Evolutionary conservation across 2,329 filamentous ascomycete species (phyloP), one percentile per base, ranked within the genome.

Genomic region (Lasiodiplodia hormozganensis): DNA sequence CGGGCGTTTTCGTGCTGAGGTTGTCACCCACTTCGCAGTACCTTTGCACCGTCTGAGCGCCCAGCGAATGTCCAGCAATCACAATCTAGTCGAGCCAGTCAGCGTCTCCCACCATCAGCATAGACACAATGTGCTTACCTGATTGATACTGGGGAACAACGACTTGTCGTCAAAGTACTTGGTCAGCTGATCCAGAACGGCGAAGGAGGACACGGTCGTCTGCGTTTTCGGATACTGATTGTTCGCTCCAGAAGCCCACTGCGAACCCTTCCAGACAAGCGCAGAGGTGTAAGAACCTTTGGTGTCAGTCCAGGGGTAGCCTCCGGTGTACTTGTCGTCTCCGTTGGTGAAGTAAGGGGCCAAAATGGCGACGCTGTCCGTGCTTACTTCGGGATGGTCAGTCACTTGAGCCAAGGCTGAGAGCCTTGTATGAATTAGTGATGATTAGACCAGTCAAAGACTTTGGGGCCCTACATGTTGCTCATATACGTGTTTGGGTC

Each of bases 281-380:
- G 49, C 54, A 40, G 47, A 60, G 14, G 64, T 38, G n/a, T 28
- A 21, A 10, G 57, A 60, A 8, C 64, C 62, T 6, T 40, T 25
- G 23, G n/a, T 10, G 23, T 25, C 40, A 12, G 18, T 16, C 57
- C 53, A 65, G 16, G 57, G 65, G 21, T 65, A 65, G 16, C 57
- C 57, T 10, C 43, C 68, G 8, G 56, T 47, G 5, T 21, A 16
- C n/a, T 69, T 69, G 65, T 69, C 68, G 25, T 69, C 68, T 12
- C 68, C 68, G 31, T 69, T 69, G 47, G 68, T 23, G n/a, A 69
- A 69, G 51, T 69, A 68, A n/a, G 68, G 68, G 12, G 64, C 62
- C 11, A 69, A n/a, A 5, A 69, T 57, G 6, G 47, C 56, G 7
- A 69, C 65, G 21, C 54, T 62, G 12, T 62, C 56, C 8, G 52